phyloP scores from a whole-genome alignment of 2,329 filamentous ascomycete genomes.

The Diaporthe vaccinii region DNA sequence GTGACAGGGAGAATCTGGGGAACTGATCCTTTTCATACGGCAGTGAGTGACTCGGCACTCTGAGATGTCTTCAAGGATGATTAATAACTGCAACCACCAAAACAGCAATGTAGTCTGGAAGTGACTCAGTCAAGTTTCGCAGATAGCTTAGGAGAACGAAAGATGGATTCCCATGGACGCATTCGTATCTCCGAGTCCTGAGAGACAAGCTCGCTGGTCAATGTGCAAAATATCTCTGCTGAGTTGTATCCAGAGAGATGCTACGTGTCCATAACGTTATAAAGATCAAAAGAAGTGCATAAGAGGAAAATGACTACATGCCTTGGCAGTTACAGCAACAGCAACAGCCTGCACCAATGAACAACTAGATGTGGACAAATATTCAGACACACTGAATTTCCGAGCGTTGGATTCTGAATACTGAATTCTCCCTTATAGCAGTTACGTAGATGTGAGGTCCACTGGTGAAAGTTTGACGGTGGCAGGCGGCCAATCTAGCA shows the following conservation, averaged over 20 bases:
- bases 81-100: neutral
- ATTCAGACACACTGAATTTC: neutral
- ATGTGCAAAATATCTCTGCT: neutral
- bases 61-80: neutral
- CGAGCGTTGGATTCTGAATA: neutral
- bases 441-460: neutral
- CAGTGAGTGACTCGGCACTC: conserved; percentile 13
- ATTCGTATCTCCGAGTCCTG: neutral
- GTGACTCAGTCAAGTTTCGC: neutral
- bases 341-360: neutral
- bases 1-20: conserved; percentile 10
- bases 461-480: neutral
- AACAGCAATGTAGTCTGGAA: neutral
- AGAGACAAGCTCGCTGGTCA: neutral
- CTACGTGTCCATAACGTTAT: neutral
- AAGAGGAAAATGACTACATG: fast-evolving
- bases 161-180: neutral
- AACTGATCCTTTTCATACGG: neutral
- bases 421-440: too few species aligned
- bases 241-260: neutral
- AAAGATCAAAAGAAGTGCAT: neutral
- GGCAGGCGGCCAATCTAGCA: neutral
- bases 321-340: neutral
- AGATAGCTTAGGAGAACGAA: neutral
- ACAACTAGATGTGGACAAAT: neutral